A percentile compares a stretch with the other conserved stretches of the same genome.
These are phyloP conservation scores for Glonium stellatum DNA, from an alignment of 495 filamentous ascomycete species.

Conservation along the genomic window DNA sequence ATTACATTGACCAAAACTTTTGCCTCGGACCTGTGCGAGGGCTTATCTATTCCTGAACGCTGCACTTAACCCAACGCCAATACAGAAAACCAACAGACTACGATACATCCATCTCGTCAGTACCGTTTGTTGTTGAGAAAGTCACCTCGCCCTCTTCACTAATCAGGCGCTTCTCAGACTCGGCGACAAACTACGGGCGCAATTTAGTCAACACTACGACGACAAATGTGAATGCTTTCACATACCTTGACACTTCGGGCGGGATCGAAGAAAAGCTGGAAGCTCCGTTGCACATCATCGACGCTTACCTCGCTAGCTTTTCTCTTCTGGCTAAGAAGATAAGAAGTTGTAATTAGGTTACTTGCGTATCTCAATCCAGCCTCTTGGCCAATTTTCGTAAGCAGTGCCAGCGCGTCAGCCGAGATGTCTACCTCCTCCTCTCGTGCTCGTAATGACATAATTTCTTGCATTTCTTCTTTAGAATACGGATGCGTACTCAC, in stretches of 20 bases:
- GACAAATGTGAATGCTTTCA: neutral
- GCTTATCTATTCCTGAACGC: neutral
- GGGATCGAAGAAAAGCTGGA: constrained; percentile 87
- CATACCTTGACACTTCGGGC: constrained; percentile 64
- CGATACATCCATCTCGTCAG: constrained; percentile 77
- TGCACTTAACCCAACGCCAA: constrained; percentile 1
- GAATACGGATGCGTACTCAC: constrained; percentile 90
- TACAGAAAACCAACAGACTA: constrained; percentile 28
- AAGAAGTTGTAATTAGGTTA: constrained; percentile 90
- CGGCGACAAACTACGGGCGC: constrained; percentile 58
- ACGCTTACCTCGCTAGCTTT: constrained; percentile 70
- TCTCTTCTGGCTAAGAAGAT: constrained; percentile 73
- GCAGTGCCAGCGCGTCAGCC: constrained; percentile 77
- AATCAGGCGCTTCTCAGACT: constrained; percentile 90
- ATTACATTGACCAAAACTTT: constrained; percentile 2
- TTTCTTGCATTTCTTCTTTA: constrained; percentile 79
- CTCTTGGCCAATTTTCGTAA: constrained; percentile 93
- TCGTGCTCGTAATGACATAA: constrained; percentile 80
- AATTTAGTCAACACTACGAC: constrained; percentile 1
- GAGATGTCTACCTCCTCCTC: constrained; percentile 93
- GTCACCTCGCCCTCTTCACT: constrained; percentile 74
- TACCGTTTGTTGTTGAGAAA: constrained; percentile 57
- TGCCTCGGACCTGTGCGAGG: neutral
- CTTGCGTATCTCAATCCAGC: constrained; percentile 86
- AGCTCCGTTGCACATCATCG: constrained; percentile 87